These are phyloP conservation scores for Chlorella sp. DNA, from an alignment of 139 green algal genomes.

Conservation along the genomic window DNA sequence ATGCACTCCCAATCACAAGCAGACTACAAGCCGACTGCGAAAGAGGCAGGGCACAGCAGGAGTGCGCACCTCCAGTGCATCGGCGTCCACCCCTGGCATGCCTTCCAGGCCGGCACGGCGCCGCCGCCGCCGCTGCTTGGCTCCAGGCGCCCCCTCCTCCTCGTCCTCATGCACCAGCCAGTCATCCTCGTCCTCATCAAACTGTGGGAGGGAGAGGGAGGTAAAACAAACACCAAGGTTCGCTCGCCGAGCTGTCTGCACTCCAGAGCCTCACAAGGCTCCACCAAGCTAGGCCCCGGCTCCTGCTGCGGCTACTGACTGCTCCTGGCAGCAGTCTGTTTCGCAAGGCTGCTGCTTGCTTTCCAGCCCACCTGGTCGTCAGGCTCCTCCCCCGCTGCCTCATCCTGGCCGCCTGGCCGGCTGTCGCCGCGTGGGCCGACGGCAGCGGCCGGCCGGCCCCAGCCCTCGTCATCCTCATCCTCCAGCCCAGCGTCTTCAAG, in stretches of 20 bases:
- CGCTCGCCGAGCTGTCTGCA: too few species aligned
- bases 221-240: too few species aligned
- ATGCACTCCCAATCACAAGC: too few species aligned
- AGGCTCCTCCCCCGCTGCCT: neutral
- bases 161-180: slow-evolving; percentile 91
- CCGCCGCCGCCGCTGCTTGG: slow-evolving; percentile 13
- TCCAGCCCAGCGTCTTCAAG: slow-evolving; percentile 76
- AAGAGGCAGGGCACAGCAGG: too few species aligned
- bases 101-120: neutral
- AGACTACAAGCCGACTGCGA: too few species aligned
- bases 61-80: slow-evolving; percentile 60
- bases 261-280: too few species aligned
- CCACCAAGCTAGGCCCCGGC: too few species aligned
- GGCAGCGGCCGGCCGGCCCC: neutral
- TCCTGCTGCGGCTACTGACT: too few species aligned
- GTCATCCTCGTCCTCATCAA: slow-evolving; percentile 77
- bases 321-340: too few species aligned
- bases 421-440: neutral
- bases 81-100: slow-evolving; percentile 50
- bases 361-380: neutral
- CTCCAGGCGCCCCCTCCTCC: slow-evolving; percentile 45
- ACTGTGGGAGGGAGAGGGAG: too few species aligned
- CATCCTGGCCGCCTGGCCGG: neutral
- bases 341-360: too few species aligned
- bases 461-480: slow-evolving; percentile 62